Conservation (phyloP, 2,329 filamentous ascomycete species). For the Fusarium agapanthi region DNA sequence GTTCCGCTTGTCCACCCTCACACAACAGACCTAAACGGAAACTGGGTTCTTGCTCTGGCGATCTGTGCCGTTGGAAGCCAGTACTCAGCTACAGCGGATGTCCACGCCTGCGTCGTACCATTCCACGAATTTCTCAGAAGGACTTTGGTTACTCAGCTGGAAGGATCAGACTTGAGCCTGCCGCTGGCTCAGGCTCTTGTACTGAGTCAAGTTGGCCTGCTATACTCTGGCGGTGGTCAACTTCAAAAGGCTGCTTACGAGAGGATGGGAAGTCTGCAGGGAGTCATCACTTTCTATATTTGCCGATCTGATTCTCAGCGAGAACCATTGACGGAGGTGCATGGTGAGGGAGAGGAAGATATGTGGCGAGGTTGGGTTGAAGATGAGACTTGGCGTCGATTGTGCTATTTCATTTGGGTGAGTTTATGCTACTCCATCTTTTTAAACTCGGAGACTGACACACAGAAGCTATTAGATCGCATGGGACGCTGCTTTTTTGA, state of each 20-base stretch:
- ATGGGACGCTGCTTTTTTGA: constrained; percentile 9
- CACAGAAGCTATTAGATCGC: background rate
- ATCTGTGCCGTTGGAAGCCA: constrained; percentile 38
- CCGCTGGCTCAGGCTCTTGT: constrained; percentile 19
- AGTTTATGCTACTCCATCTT: too few relatives aligned
- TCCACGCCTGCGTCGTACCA: constrained; percentile 28
- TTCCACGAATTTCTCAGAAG: constrained; percentile 39
- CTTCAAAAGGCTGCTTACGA: background rate
- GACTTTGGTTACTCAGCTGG: constrained; percentile 2
- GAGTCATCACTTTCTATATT: background rate
- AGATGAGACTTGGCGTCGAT: constrained; percentile 6
- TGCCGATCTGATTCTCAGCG: too few relatives aligned
- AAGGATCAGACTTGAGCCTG: background rate
- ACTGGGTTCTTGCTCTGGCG: constrained; percentile 37
- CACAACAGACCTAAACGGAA: background rate
- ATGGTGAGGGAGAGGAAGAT: background rate
- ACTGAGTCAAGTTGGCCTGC: constrained; percentile 16
- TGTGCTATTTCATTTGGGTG: constrained; percentile 6
- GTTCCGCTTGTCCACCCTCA: constrained; percentile 44
- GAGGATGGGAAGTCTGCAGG: background rate
- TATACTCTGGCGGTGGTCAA: background rate
- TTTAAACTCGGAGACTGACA: too few relatives aligned
- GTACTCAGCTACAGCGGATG: constrained; percentile 34
- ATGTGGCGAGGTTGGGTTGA: constrained; percentile 2
- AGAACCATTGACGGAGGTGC: too few relatives aligned